Evolutionary conservation across 164 flowering plant species (phyloP), one percentile per base, ranked within the genome.

Genomic region (Annona cherimola): DNA sequence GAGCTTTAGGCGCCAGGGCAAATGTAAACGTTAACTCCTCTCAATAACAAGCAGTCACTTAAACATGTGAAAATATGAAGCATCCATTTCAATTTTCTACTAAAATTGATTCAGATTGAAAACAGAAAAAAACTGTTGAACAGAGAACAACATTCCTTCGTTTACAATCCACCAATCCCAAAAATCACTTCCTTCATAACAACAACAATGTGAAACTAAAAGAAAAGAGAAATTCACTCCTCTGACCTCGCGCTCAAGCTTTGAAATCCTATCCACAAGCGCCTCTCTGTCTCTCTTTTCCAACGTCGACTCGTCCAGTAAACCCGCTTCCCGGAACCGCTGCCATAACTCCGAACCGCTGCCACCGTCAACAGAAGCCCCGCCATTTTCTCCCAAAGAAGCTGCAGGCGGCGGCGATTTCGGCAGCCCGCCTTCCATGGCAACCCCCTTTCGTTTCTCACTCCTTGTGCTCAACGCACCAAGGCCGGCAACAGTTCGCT

Each of bases 321-420:
- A 70, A 46, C 97, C 94, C 12, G 77, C 96, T 72, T 92, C 92
- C 76, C 73, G 84, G 69, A 93, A 92, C 79, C 83, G 67, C 80
- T 79, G 79, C 98, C 96, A 91, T 71, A 88, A 94, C 70, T 88
- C 91, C 80, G 74, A 43, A n/a, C 75, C 75, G 2, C 71, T 86
- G 45, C 18, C 79, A 73, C 18, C 67, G 44, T 16, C 54, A 45
- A 18, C 78, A 71, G 14, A 61, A 45, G 11, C 60, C n/a, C 73
- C 69, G 7, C 80, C 83, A 35, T 67, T 80, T 20, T 74, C 86
- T 9, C 67, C 74, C 79, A 88, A 72, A 4, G 77, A 81, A 18
- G 77, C 81, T 63, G 73, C 46, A 18, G 89, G 88, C 57, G 14
- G 57, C 8, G 57, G 2, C 0, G 57, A 26, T 26, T 26, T 26